Conservation (phyloP, 257 asterid genomes). For the Nicotiana knightiana region DNA sequence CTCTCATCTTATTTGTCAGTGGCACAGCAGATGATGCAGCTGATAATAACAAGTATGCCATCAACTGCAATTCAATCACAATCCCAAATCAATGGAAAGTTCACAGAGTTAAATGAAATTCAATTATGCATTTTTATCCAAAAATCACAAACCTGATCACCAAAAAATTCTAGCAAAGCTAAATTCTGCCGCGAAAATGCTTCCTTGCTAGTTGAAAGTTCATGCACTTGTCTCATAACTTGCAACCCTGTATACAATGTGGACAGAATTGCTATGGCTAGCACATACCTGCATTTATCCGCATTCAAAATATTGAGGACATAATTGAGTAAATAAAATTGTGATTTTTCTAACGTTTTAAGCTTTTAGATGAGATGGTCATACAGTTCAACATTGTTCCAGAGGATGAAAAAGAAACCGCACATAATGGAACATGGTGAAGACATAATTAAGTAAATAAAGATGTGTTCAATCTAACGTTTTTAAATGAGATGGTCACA, state of each 20-base stretch:
- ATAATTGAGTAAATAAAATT: too few species aligned
- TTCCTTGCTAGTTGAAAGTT: constrained; percentile 37
- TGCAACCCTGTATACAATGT: constrained; percentile 62
- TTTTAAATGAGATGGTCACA: not conserved
- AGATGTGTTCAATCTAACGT: too few species aligned
- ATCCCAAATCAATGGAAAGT: too few species aligned
- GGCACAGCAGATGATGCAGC: constrained; percentile 94
- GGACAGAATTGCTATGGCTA: constrained; percentile 76
- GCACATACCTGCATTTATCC: constrained; percentile 46
- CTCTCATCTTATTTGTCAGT: constrained; percentile 68
- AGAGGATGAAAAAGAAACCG: too few species aligned
- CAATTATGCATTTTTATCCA: not conserved
- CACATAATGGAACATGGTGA: not conserved
- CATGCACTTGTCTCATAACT: constrained; percentile 42
- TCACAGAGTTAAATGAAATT: not conserved
- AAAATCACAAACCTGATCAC: constrained; percentile 64
- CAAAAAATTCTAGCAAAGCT: constrained; percentile 48
- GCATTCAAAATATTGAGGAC: not conserved
- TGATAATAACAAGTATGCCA: constrained; percentile 75
- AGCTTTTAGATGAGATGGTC: not conserved
- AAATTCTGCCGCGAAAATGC: constrained; percentile 24
- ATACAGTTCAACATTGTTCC: not conserved
- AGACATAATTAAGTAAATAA: not conserved
- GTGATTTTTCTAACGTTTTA: not conserved
- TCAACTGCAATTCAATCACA: constrained; percentile 39